A percentile compares a stretch with the other conserved stretches of the same genome.
Conservation (phyloP, 306 rosid species). For the Boehmeria nivea region DNA sequence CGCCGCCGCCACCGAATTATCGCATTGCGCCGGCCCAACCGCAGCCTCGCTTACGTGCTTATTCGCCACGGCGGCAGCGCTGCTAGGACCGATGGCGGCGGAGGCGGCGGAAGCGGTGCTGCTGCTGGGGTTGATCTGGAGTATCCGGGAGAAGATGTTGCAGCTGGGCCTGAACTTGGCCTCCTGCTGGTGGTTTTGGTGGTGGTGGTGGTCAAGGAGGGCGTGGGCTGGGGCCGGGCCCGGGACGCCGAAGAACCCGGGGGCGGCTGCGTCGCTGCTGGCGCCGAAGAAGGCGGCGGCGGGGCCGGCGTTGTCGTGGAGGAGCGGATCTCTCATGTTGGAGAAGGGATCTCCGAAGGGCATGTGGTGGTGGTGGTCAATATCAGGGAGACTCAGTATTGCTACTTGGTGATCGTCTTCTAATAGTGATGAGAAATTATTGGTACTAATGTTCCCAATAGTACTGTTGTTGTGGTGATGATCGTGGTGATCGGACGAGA, state of each 20-base stretch:
- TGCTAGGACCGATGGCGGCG: no score
- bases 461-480: no score
- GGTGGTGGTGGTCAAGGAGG: background rate
- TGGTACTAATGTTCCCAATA: background rate
- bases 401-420: no score
- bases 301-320: slow-evolving; percentile 43
- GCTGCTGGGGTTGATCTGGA: slow-evolving; percentile 79
- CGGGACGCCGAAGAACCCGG: slow-evolving; percentile 26
- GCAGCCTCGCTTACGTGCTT: no score
- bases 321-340: slow-evolving; percentile 64
- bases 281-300: slow-evolving; percentile 2
- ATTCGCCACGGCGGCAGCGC: slow-evolving; percentile 24
- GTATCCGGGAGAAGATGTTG: slow-evolving; percentile 67
- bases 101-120: slow-evolving; percentile 18
- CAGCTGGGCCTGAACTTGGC: slow-evolving; percentile 5
- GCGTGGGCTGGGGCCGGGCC: slow-evolving; percentile 2
- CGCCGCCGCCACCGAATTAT: slow-evolving; percentile 21
- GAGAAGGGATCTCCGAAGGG: slow-evolving; percentile 78
- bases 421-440: slow-evolving; percentile 15
- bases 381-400: slow-evolving; percentile 15
- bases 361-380: slow-evolving; percentile 7
- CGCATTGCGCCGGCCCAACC: slow-evolving; percentile 25
- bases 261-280: background rate
- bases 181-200: background rate
- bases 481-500: slow-evolving; percentile 17